Conservation (phyloP, 106 monocot genomes). For the Dendrobium catenatum region DNA sequence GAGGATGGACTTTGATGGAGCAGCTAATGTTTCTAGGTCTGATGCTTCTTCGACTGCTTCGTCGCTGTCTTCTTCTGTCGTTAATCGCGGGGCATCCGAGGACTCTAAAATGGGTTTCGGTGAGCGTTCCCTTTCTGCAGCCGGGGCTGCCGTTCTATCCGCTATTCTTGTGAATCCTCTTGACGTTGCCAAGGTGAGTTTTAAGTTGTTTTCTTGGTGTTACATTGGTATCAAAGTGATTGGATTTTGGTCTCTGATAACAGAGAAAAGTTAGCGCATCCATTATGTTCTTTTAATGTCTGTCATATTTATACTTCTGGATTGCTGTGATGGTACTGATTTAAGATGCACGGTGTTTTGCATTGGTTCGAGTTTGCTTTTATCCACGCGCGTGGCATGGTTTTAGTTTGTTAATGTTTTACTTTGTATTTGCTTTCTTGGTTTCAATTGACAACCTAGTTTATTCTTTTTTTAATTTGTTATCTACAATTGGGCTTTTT, state of each 20-base stretch:
- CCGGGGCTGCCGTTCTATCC: conserved; percentile 83
- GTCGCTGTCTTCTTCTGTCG: conserved; percentile 1
- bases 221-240: neutral
- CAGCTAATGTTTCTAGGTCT: conserved; percentile 9
- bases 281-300: neutral
- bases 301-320: neutral
- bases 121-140: conserved; percentile 75
- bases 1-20: conserved; percentile 45
- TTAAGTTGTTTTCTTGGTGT: neutral
- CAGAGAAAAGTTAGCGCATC: neutral
- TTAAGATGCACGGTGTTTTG: neutral
- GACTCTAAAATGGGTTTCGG: conserved; percentile 51
- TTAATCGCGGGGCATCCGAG: conserved; percentile 1
- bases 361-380: neutral
- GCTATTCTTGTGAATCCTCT: conserved; percentile 91
- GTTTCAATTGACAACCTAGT: neutral
- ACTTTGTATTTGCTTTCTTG: neutral
- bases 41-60: conserved; percentile 14
- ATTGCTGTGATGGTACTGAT: neutral
- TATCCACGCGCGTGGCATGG: neutral
- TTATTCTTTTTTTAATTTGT: neutral
- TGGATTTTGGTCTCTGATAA: neutral
- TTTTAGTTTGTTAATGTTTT: neutral
- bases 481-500: neutral
- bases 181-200: conserved; percentile 79